Conservation (phyloP, 495 filamentous ascomycete species). For the Trichoderma reesei region DNA sequence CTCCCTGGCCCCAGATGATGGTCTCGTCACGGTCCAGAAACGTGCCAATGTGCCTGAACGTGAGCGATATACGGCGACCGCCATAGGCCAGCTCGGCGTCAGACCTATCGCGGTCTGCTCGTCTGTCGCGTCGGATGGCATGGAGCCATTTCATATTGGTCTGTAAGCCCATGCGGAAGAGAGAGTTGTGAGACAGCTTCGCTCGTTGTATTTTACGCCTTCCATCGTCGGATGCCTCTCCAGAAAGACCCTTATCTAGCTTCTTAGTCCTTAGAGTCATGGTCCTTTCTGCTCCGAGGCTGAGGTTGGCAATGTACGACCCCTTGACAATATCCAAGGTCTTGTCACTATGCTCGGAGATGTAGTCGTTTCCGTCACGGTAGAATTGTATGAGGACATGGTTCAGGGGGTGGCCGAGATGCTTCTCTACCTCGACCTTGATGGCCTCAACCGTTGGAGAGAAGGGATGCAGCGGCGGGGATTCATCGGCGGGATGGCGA, state of each 20-base stretch:
- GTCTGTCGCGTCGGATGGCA: conserved; percentile 78
- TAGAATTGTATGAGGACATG: conserved; percentile 93
- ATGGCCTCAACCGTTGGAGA: conserved; percentile 61
- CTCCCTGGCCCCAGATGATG: conserved; percentile 88
- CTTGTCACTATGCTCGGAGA: conserved; percentile 96
- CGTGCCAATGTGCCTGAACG: conserved; percentile 84
- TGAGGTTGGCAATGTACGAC: conserved; percentile 83
- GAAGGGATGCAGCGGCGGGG: conserved; percentile 67
- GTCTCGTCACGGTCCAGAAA: conserved; percentile 54
- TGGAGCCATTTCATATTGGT: conserved; percentile 89
- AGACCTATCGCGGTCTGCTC: conserved; percentile 52
- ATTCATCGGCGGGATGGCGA: conserved; percentile 87
- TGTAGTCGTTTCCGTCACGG: conserved; percentile 81
- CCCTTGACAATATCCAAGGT: conserved; percentile 79
- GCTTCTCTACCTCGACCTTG: conserved; percentile 52
- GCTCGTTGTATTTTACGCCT: conserved; percentile 47
- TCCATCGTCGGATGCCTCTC: conserved; percentile 10
- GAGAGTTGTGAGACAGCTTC: conserved; percentile 75
- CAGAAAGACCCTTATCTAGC: conserved; percentile 19
- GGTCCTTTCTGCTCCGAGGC: conserved; percentile 78
- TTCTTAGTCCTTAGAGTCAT: conserved; percentile 88
- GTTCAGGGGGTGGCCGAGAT: conserved; percentile 74
- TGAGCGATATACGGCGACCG: conserved; percentile 81
- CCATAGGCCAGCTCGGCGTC: conserved; percentile 58
- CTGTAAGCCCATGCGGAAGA: conserved; percentile 69